Evolutionary conservation across 345 rosid genomes (phyloP).

Genomic region (Bruguiera sexangula): DNA sequence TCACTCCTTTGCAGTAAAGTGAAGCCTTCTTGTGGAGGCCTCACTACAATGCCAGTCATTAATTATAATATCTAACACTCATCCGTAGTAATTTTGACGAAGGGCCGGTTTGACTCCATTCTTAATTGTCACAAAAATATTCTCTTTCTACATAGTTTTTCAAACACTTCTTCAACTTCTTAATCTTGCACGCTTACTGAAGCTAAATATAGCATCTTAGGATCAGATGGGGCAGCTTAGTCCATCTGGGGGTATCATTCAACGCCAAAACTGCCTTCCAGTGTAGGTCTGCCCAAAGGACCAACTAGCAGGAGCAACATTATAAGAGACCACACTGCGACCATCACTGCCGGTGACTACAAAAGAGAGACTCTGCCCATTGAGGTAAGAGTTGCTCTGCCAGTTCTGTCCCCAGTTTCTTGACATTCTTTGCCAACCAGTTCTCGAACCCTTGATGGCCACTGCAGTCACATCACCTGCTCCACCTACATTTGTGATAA

Average conservation of each 20-base stretch:
- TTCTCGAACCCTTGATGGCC: constrained; percentile 53
- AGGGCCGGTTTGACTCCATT: too few species aligned
- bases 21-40: too few species aligned
- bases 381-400: constrained; percentile 55
- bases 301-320: constrained; percentile 54
- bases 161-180: background rate
- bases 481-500: constrained; percentile 60
- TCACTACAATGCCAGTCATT: too few species aligned
- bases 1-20: too few species aligned
- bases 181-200: background rate
- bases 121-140: too few species aligned
- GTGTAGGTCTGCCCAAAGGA: constrained; percentile 55
- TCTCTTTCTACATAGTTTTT: too few species aligned
- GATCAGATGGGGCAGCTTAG: background rate
- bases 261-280: constrained; percentile 19
- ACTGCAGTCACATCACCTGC: constrained; percentile 61
- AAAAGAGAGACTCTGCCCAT: constrained; percentile 55
- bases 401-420: constrained; percentile 78
- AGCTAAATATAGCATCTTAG: background rate
- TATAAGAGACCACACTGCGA: constrained; percentile 35
- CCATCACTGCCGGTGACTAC: constrained; percentile 55
- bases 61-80: too few species aligned
- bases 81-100: too few species aligned
- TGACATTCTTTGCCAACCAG: constrained; percentile 61
- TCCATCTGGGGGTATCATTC: background rate